Evolutionary conservation across 441 rosid genomes (phyloP), one percentile per base, ranked within the genome.

Genomic region (Populus trichocarpa): DNA sequence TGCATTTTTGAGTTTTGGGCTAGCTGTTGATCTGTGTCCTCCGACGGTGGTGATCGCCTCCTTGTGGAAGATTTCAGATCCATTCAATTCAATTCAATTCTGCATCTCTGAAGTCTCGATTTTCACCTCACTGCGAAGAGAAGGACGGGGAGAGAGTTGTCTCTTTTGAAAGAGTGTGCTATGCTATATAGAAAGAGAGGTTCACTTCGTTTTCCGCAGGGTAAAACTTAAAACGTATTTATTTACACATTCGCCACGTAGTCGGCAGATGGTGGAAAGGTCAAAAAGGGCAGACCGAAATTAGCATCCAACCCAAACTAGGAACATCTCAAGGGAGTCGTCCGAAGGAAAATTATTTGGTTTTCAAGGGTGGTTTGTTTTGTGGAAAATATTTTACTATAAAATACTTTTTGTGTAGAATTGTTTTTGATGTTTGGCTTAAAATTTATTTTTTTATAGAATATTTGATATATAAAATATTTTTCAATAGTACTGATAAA

Each of bases 51-150:
- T 7, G 80, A 73, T 73, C 91, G 87, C 83, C 90, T 86, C 84
- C 92, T 84, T 18, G 73, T 35, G 38, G 78, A 84, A 2, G 90
- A 71, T 75, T 79, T 87, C 32, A 76, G 90, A 91, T 91, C 90
- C 94, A 90, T 88, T 3, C 67, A 70, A 20, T 42, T 53, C 26
- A 46, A 14, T 50, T 16, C 61, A 53, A 16, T 18, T 53, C 61
- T 53, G 57, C 57, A 53, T 16, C n/a, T 38, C 12, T 13, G 13
- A 74, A 36, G 28, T n/a, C 36, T 32, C 40, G 23, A 40, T 2
- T 32, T 18, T 68, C 25, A 32, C 11, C 22, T 57, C 35, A 25
- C 28, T 30, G 64, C 26, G 75, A 33, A 32, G 11, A n/a, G 12
- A 42, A 42, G 25, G 53, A 36, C 23, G 30, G 50, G 35, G 35